Percentiles rank a stretch among this genome's conserved stretches.
Evolutionary conservation across 1,284 basidiomycete genomes (phyloP).

Genomic region (Hymenochaete sp.): DNA sequence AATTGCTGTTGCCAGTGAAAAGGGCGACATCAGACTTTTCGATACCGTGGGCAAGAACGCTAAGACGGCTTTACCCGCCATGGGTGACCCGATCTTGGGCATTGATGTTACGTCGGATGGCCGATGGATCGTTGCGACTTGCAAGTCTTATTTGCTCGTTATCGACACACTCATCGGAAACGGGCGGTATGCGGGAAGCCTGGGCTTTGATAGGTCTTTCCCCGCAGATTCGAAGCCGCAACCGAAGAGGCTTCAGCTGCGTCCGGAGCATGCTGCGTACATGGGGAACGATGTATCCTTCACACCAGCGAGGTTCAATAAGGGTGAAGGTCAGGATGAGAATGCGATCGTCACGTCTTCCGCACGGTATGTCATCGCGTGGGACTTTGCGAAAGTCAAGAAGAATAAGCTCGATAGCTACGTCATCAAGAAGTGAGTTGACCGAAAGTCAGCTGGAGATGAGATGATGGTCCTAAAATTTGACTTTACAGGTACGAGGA

Average conservation of each 20-base stretch:
- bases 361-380: slow-evolving; percentile 90
- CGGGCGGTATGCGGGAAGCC: slow-evolving; percentile 76
- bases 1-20: slow-evolving; percentile 90
- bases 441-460: slow-evolving; percentile 17
- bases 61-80: slow-evolving; percentile 94
- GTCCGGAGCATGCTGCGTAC: slow-evolving; percentile 89
- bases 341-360: slow-evolving; percentile 96
- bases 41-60: slow-evolving; percentile 98
- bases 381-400: slow-evolving; percentile 96
- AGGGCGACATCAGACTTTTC: slow-evolving; percentile 94
- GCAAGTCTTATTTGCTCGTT: slow-evolving; percentile 88
- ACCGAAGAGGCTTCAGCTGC: slow-evolving; percentile 82
- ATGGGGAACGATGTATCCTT: slow-evolving; percentile 89
- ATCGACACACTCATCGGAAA: slow-evolving; percentile 95
- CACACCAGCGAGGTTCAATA: slow-evolving; percentile 95
- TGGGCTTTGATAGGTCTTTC: slow-evolving; percentile 95
- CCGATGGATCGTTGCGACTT: slow-evolving; percentile 93
- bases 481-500: slow-evolving; percentile 67
- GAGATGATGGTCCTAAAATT: slow-evolving; percentile 10
- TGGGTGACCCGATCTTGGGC: slow-evolving; percentile 93
- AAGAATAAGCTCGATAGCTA: slow-evolving; percentile 86
- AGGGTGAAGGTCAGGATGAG: slow-evolving; percentile 78
- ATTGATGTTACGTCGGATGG: slow-evolving; percentile 94
- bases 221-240: slow-evolving; percentile 91
- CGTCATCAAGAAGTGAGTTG: slow-evolving; percentile 77